phyloP scores from a whole-genome alignment of 441 rosid genomes.

The Dalechampia spathulata region DNA sequence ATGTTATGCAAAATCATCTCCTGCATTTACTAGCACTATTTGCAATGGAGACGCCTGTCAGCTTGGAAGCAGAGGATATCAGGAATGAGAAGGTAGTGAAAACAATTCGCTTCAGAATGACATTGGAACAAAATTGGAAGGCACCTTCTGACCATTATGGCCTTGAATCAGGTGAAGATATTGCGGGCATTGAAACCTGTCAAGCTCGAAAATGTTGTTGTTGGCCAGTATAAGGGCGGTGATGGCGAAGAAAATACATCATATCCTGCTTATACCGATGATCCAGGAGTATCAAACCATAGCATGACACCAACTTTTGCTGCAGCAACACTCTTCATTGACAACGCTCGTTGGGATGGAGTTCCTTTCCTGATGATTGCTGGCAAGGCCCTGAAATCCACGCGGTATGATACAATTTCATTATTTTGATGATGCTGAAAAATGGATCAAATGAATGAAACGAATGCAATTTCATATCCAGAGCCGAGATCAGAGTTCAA shows the following conservation, averaged over 20 bases:
- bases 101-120: background rate
- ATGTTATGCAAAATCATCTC: conserved; percentile 94
- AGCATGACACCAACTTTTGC: conserved; percentile 90
- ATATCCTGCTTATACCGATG: conserved; percentile 69
- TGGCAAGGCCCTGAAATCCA: conserved; percentile 80
- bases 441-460: background rate
- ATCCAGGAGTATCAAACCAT: conserved; percentile 56
- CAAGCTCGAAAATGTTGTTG: conserved; percentile 52
- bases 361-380: conserved; percentile 94
- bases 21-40: conserved; percentile 86
- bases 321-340: conserved; percentile 77
- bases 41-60: conserved; percentile 96
- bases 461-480: conserved; percentile 18
- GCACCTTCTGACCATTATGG: background rate
- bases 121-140: background rate
- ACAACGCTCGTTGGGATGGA: conserved; percentile 92
- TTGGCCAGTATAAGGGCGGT: conserved; percentile 79
- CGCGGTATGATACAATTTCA: conserved; percentile 28
- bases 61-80: conserved; percentile 91
- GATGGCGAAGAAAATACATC: conserved; percentile 44
- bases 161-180: conserved; percentile 58
- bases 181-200: conserved; percentile 72
- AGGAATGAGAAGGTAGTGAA: conserved; percentile 74
- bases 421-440: background rate
- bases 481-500: conserved; percentile 93